Base-by-base conservation (phyloP, 805 yeast genomes). In the Metschnikowia cubensis region DNA sequence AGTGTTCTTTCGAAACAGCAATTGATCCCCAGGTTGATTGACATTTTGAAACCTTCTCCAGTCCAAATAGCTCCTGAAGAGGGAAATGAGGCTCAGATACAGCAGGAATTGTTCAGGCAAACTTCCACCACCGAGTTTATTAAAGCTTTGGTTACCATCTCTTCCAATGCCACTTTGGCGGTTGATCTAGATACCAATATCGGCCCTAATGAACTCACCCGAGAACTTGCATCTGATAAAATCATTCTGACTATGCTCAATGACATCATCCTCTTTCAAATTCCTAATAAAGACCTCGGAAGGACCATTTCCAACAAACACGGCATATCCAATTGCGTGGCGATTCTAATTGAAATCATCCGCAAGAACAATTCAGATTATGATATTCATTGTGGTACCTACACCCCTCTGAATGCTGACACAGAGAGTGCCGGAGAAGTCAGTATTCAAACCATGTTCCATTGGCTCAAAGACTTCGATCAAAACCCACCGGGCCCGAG, bases 361-460 rank as follows among this genome's bases (percentile, higher is more conserved):
- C 80, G 99, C 61, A 94, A 94, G 65, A 94, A 94, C 65, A 94
- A 94, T 63, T 89, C 97, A 0, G 99, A 94, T 66, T 94, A 94
- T 67, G 99, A 94, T 69, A 77, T 82, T 43, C 86, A 88, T 43
- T 95, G 96, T 51, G 95, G 95, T 20, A 71, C 87, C 59, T 85
- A 83, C 66, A 84, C 88, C 39, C 83, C 96, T 1, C 67, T 87
- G 54, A 54, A 65, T 25, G 66, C 61, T 8, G 34, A 35, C 6
- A 59, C 53, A 21, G 66, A 61, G 22, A 69, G 65, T 8, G 54
- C 69, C 0, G 65, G 71, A 2, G 78, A 73, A 53, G 65, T 71
- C n/a, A 73, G 68, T 50, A 65, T 75, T 2, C 66, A 60, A 42
- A 68, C 70, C 2, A 71, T 73, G 76, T 72, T 65, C 50, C 72